Conservation (phyloP, 2,329 filamentous ascomycete species). For the Colletotrichum agaves region DNA sequence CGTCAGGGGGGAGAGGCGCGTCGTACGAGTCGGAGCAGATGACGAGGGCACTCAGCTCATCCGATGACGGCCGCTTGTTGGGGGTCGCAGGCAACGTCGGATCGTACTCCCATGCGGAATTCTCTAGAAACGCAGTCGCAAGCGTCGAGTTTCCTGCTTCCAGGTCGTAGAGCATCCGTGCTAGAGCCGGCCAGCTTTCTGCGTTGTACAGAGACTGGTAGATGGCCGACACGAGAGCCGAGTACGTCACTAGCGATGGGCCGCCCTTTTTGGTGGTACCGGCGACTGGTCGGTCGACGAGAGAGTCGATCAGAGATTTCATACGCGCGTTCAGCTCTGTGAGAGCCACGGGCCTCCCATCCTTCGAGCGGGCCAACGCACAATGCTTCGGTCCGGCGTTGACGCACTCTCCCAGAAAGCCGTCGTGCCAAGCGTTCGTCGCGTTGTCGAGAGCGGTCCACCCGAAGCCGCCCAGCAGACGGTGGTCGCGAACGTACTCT, state of each 20-base stretch:
- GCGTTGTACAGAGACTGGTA: conserved; percentile 58
- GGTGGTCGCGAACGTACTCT: conserved; percentile 58
- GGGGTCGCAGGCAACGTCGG: conserved; percentile 47
- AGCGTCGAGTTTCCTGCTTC: conserved; percentile 58
- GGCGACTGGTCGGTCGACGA: conserved; percentile 51
- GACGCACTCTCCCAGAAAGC: conserved; percentile 62
- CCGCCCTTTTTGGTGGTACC: conserved; percentile 53
- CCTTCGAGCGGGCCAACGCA: conserved; percentile 51
- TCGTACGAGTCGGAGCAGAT: conserved; percentile 60
- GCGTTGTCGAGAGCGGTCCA: conserved; percentile 60
- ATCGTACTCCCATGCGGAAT: conserved; percentile 53
- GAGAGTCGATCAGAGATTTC: conserved; percentile 49
- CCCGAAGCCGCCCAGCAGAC: conserved; percentile 57
- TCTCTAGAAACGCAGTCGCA: conserved; percentile 52
- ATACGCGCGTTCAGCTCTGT: conserved; percentile 52
- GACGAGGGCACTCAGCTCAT: conserved; percentile 54
- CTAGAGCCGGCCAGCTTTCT: conserved; percentile 53
- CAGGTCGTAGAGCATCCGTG: conserved; percentile 55
- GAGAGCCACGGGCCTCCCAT: conserved; percentile 47
- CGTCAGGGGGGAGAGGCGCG: conserved; percentile 49
- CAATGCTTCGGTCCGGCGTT: conserved; percentile 59
- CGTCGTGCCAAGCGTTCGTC: conserved; percentile 60
- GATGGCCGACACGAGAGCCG: conserved; percentile 50
- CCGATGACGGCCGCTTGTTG: conserved; percentile 45
- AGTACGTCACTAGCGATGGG: conserved; percentile 59